phyloP scores from a whole-genome alignment of 192 early-diverging fungal genomes.

The Cetraspora pellucida region DNA sequence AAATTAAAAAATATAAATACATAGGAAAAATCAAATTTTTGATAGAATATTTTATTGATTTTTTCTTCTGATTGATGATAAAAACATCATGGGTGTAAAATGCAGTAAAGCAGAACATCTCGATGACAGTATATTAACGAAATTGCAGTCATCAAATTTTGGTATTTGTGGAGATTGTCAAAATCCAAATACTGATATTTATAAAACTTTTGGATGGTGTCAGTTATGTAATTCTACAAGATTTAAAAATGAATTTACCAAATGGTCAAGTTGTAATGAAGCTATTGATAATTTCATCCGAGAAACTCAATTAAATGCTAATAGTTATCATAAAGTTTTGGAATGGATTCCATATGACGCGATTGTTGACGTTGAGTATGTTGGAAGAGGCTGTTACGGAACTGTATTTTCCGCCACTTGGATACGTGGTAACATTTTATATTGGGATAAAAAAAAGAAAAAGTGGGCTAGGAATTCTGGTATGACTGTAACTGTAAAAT shows the following conservation, averaged over 20 bases:
- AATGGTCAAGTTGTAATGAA: conserved; percentile 15
- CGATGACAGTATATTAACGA: neutral
- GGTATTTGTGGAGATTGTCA: neutral
- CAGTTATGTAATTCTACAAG: conserved; percentile 6
- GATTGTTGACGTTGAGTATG: neutral
- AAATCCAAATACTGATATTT: conserved; percentile 14
- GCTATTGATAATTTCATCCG: conserved; percentile 16
- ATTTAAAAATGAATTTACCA: conserved; percentile 10
- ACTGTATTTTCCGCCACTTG: conserved; percentile 18
- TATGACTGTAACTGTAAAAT: neutral
- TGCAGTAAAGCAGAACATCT: neutral
- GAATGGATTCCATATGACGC: conserved; percentile 24
- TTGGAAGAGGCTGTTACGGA: conserved; percentile 8
- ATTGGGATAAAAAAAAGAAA: conserved; percentile 27
- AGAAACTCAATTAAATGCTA: conserved; percentile 23
- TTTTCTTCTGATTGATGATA: too few species aligned
- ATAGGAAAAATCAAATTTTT: too few species aligned
- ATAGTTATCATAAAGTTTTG: neutral
- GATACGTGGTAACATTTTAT: neutral
- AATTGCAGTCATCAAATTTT: neutral
- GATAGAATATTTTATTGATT: too few species aligned
- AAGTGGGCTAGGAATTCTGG: neutral
- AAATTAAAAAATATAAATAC: too few species aligned
- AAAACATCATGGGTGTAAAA: neutral
- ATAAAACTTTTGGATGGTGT: conserved; percentile 20